These are phyloP conservation scores for Metschnikowia sp. DNA, from an alignment of 805 yeast species.

Conservation along the genomic window DNA sequence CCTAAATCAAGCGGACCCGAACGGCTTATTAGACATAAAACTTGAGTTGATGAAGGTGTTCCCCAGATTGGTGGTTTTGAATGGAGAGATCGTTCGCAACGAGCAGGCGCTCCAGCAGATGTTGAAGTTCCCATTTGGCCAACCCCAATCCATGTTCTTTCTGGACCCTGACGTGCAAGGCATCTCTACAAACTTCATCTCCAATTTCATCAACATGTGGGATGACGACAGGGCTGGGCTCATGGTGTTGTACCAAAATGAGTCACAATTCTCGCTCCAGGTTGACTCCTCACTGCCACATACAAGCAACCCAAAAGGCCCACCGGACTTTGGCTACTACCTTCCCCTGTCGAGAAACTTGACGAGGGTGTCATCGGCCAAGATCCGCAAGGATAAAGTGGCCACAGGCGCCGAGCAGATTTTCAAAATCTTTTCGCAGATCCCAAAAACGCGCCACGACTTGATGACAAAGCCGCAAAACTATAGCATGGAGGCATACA, in stretches of 20 bases:
- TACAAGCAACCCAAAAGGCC: slow-evolving; percentile 21
- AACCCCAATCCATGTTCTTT: slow-evolving; percentile 68
- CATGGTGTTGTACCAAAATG: slow-evolving; percentile 69
- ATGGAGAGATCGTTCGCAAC: slow-evolving; percentile 75
- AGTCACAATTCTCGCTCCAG: slow-evolving; percentile 81
- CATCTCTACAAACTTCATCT: slow-evolving; percentile 71
- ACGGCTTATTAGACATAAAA: slow-evolving; percentile 42
- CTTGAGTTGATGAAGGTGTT: slow-evolving; percentile 65
- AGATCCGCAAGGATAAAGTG: slow-evolving; percentile 55
- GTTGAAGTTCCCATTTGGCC: slow-evolving; percentile 52
- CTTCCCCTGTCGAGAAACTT: slow-evolving; percentile 75
- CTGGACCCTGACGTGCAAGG: slow-evolving; percentile 70
- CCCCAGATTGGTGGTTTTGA: slow-evolving; percentile 76
- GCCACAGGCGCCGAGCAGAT: slow-evolving; percentile 70
- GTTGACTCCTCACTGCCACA: slow-evolving; percentile 71
- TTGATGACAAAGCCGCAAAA: slow-evolving; percentile 57
- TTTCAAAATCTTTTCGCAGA: slow-evolving; percentile 51
- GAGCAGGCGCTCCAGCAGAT: slow-evolving; percentile 55
- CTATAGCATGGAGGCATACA: slow-evolving; percentile 76
- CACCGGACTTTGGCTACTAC: slow-evolving; percentile 60
- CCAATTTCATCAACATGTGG: slow-evolving; percentile 77
- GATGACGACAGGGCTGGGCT: slow-evolving; percentile 73
- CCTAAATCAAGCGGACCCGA: slow-evolving; percentile 27
- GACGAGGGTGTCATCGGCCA: slow-evolving; percentile 53
- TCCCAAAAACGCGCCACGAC: slow-evolving; percentile 80